A percentile compares a stretch with the other conserved stretches of the same genome.
phyloP scores from a whole-genome alignment of 805 yeast genomes.

The Peterozyma toletana region DNA sequence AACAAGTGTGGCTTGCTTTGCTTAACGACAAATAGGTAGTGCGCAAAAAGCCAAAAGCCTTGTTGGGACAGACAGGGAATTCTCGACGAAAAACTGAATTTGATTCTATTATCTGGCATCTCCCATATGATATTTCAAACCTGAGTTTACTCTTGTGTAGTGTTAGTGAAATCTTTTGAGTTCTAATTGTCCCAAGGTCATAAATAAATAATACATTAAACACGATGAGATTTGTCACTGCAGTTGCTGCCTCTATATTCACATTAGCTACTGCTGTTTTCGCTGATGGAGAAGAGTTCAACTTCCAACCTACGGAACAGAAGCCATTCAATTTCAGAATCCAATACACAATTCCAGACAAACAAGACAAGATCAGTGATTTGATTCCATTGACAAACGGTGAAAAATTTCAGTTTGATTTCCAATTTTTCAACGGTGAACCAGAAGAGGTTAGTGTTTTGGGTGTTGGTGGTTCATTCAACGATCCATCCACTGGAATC shows the following conservation, averaged over 20 bases:
- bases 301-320: slow-evolving; percentile 24
- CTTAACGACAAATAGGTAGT: no score
- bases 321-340: slow-evolving; percentile 39
- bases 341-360: slow-evolving; percentile 40
- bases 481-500: slow-evolving; percentile 45
- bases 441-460: slow-evolving; percentile 42
- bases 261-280: slow-evolving; percentile 1
- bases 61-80: not conserved
- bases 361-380: slow-evolving; percentile 30
- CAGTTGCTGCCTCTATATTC: no score
- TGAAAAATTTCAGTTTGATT: slow-evolving; percentile 43
- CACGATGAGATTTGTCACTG: no score
- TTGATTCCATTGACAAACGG: slow-evolving; percentile 40
- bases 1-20: no score
- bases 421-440: slow-evolving; percentile 47
- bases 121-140: no score
- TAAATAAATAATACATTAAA: no score
- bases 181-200: no score
- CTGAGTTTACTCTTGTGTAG: no score
- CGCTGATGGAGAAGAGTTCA: slow-evolving; percentile 11
- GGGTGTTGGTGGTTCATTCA: slow-evolving; percentile 65
- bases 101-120: not conserved
- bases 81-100: not conserved
- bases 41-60: no score
- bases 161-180: no score